A percentile compares a stretch with the other conserved stretches of the same genome.
Evolutionary conservation across 352 stramenopile species (phyloP).

Genomic region (Peronospora farinosa): DNA sequence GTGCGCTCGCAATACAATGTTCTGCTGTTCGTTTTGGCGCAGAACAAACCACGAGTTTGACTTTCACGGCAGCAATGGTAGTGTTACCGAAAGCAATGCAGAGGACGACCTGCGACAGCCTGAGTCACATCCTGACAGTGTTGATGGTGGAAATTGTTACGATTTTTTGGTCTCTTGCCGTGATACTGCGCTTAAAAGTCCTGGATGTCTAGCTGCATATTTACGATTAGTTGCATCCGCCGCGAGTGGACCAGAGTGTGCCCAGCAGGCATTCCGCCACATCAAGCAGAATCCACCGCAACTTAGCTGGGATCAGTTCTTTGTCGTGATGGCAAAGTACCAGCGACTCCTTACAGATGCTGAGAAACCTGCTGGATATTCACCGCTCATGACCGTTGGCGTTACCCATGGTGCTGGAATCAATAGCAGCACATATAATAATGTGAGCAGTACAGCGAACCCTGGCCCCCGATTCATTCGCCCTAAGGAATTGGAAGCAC

Average conservation of each 20-base stretch:
- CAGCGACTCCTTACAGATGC: conserved; percentile 68
- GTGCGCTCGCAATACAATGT: conserved; percentile 46
- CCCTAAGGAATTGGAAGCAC: conserved; percentile 72
- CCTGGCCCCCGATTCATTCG: conserved; percentile 66
- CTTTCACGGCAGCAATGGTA: conserved; percentile 28
- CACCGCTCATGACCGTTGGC: conserved; percentile 32
- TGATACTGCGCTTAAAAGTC: conserved; percentile 71
- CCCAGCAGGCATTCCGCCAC: conserved; percentile 76
- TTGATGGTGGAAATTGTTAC: conserved; percentile 42
- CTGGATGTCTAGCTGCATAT: conserved; percentile 65
- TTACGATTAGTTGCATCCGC: conserved; percentile 65
- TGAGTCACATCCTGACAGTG: conserved; percentile 17
- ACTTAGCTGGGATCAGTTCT: conserved; percentile 82
- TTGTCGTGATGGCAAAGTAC: conserved; percentile 81
- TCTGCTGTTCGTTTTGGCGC: conserved; percentile 65
- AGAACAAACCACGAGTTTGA: conserved; percentile 32
- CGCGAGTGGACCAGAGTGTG: conserved; percentile 59
- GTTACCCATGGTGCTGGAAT: conserved; percentile 27
- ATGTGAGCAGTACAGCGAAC: conserved; percentile 15
- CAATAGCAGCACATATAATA: conserved; percentile 25
- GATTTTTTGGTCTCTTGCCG: conserved; percentile 62
- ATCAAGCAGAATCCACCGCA: conserved; percentile 79
- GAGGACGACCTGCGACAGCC: conserved; percentile 21
- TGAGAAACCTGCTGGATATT: conserved; percentile 43
- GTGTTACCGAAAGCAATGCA: conserved; percentile 14